phyloP scores from a whole-genome alignment of 2,329 filamentous ascomycete species.

The Sporothrix curviconia region DNA sequence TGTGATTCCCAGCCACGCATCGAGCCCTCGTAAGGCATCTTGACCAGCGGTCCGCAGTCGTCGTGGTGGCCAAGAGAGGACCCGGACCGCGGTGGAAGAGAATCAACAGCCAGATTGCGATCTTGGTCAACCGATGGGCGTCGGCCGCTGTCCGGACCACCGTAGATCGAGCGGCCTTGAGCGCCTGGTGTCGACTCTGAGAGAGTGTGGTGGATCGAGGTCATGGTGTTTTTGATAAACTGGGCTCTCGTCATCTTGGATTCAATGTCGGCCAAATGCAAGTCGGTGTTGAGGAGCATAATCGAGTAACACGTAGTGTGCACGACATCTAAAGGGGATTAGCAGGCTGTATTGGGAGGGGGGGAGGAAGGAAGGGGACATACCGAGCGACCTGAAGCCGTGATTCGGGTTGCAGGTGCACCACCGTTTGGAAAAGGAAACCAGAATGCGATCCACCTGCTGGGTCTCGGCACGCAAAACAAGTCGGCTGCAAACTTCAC shows the following conservation, averaged over 20 bases:
- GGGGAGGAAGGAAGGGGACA: conserved; percentile 31
- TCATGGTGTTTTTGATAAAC: conserved; percentile 94
- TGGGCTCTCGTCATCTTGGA: conserved; percentile 92
- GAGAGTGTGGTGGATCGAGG: conserved; percentile 73
- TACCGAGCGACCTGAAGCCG: conserved; percentile 83
- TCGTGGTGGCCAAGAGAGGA: conserved; percentile 35
- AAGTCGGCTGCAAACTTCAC: conserved; percentile 73
- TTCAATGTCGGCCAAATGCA: conserved; percentile 91
- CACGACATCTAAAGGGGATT: conserved; percentile 64
- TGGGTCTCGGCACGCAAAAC: conserved; percentile 88
- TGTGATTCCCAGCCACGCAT: conserved; percentile 80
- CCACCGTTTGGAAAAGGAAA: conserved; percentile 84
- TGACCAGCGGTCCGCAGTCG: conserved; percentile 70
- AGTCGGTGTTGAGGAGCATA: conserved; percentile 88
- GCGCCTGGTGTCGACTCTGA: conserved; percentile 63
- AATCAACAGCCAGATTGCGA: conserved; percentile 16
- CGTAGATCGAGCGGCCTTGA: conserved; percentile 49
- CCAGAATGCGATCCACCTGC: conserved; percentile 89
- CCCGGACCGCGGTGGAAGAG: conserved; percentile 41
- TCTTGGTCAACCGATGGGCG: conserved; percentile 26
- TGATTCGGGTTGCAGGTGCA: conserved; percentile 88
- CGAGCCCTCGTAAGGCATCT: conserved; percentile 65
- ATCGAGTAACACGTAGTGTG: conserved; percentile 97
- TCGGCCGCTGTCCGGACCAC: background rate
- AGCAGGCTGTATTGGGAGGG: no score